A percentile compares a stretch with the other conserved stretches of the same genome.
Evolutionary conservation across 2,329 filamentous ascomycete genomes (phyloP).

Genomic region (Verticillium zaregamsianum): DNA sequence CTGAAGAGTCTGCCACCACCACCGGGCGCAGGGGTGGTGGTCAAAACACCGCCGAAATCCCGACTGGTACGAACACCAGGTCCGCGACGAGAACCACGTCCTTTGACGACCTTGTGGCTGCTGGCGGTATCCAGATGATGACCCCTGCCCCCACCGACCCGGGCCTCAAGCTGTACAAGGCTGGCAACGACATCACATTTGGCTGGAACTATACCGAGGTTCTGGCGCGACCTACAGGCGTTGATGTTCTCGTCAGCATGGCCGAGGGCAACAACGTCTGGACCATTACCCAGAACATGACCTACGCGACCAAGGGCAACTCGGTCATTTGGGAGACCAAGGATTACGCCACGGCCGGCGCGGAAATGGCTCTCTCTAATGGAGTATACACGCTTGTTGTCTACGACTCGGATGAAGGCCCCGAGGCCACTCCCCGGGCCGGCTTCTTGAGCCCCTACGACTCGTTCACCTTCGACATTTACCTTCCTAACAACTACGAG

Average conservation of each 20-base stretch:
- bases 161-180: slow-evolving; percentile 51
- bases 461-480: slow-evolving; percentile 54
- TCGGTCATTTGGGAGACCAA: slow-evolving; percentile 55
- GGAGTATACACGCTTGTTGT: slow-evolving; percentile 59
- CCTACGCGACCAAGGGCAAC: slow-evolving; percentile 43
- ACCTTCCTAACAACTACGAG: slow-evolving; percentile 47
- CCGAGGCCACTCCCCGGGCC: slow-evolving; percentile 45
- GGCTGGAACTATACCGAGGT: slow-evolving; percentile 64
- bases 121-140: slow-evolving; percentile 49
- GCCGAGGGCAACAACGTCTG: slow-evolving; percentile 47
- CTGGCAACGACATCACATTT: slow-evolving; percentile 56
- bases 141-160: slow-evolving; percentile 41
- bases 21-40: slow-evolving; percentile 27
- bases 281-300: slow-evolving; percentile 62
- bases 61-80: slow-evolving; percentile 19
- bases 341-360: slow-evolving; percentile 37
- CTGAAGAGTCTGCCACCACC: slow-evolving; percentile 15
- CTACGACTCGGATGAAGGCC: slow-evolving; percentile 50
- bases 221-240: slow-evolving; percentile 51
- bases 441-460: slow-evolving; percentile 51
- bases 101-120: slow-evolving; percentile 41
- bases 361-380: slow-evolving; percentile 43
- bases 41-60: slow-evolving; percentile 34
- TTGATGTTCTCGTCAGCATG: slow-evolving; percentile 58
- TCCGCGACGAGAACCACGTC: slow-evolving; percentile 27